Percentiles rank a stretch among this genome's conserved stretches.
phyloP scores from a whole-genome alignment of 2,329 filamentous ascomycete genomes.

The Alternaria sp. region DNA sequence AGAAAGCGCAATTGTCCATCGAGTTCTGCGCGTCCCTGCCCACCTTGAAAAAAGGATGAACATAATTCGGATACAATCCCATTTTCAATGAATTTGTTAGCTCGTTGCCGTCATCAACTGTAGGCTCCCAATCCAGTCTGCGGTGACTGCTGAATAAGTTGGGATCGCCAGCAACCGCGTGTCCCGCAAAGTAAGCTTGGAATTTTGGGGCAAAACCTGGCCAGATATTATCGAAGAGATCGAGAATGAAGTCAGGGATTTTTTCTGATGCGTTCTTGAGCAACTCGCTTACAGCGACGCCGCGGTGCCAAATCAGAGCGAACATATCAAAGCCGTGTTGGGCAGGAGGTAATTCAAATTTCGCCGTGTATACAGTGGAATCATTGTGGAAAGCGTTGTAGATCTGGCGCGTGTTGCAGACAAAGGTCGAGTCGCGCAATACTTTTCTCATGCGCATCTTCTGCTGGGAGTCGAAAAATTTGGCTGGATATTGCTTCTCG shows the following conservation, averaged over 20 bases:
- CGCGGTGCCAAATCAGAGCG: background rate
- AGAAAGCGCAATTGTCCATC: background rate
- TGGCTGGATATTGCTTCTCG: background rate
- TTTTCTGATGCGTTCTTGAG: background rate
- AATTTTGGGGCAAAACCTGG: accelerated
- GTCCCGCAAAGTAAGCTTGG: background rate
- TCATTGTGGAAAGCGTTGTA: background rate
- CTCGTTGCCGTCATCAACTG: background rate
- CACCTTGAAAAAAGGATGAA: accelerated
- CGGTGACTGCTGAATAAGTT: background rate
- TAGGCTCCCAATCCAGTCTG: background rate
- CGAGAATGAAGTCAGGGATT: background rate
- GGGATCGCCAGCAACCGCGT: background rate
- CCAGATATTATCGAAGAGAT: accelerated
- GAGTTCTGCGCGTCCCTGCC: background rate
- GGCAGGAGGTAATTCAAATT: background rate
- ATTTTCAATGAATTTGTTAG: background rate
- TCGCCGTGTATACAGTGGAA: background rate
- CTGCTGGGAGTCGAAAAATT: background rate
- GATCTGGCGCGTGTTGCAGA: background rate
- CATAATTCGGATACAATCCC: accelerated
- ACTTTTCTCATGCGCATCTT: background rate
- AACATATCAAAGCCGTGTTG: background rate
- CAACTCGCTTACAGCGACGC: background rate
- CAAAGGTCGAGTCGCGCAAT: background rate